These are phyloP conservation scores for Gossypium thurberi DNA, from an alignment of 345 rosid species.

Conservation along the genomic window DNA sequence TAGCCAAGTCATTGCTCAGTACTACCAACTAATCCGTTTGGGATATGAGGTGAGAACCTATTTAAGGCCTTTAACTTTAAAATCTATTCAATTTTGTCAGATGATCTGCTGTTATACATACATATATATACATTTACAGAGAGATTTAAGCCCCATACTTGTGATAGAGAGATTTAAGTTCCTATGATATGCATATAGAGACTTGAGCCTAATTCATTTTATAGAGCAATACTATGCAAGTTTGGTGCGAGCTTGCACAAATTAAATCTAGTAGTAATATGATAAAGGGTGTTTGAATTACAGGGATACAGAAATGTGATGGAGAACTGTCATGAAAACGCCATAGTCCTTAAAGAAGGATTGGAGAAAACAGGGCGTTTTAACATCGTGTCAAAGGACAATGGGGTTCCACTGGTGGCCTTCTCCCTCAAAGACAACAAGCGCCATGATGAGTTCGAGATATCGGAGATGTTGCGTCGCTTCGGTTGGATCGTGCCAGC, in stretches of 20 bases:
- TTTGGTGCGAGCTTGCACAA: no score
- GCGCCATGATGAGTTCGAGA: slow-evolving; percentile 66
- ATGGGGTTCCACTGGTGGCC: slow-evolving; percentile 83
- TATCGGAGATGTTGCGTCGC: slow-evolving; percentile 73
- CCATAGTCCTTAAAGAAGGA: slow-evolving; percentile 62
- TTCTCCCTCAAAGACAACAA: slow-evolving; percentile 74
- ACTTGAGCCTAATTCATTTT: no score
- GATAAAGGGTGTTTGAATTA: not conserved
- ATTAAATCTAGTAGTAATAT: not conserved
- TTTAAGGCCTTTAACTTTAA: not conserved
- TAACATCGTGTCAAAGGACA: slow-evolving; percentile 72
- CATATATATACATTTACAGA: no score
- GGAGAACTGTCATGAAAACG: slow-evolving; percentile 84
- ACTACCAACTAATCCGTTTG: slow-evolving; percentile 85
- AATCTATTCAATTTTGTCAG: no score
- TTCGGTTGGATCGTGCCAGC: slow-evolving; percentile 94
- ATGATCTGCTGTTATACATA: no score
- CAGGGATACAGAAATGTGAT: slow-evolving; percentile 84
- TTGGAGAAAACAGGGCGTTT: slow-evolving; percentile 67
- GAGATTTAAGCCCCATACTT: no score
- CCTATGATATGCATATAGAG: no score
- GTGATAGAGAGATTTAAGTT: no score
- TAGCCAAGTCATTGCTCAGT: slow-evolving; percentile 79
- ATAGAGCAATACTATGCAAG: no score
- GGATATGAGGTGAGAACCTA: slow-evolving; percentile 38